Conservation (phyloP, 768 basidiomycete genomes). For the Lentinus tigrinus region DNA sequence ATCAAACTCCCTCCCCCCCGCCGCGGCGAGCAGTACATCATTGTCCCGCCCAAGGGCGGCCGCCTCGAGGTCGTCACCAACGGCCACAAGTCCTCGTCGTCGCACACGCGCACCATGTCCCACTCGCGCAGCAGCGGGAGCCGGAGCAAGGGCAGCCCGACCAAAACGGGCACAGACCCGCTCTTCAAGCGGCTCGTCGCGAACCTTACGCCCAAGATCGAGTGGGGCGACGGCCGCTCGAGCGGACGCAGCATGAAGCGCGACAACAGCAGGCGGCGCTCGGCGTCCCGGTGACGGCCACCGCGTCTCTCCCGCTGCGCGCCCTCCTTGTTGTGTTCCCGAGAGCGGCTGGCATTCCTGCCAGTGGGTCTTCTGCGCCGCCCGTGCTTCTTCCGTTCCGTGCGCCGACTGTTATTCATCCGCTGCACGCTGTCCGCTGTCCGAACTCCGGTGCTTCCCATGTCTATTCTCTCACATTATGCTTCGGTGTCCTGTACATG, state of each 20-base stretch:
- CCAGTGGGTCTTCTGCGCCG: not conserved
- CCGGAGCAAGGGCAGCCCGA: constrained; percentile 11
- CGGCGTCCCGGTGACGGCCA: constrained; percentile 19
- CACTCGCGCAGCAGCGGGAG: not conserved
- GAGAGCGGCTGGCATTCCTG: not conserved
- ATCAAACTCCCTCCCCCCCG: constrained; percentile 25
- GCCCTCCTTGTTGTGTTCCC: not conserved
- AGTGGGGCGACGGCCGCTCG: constrained; percentile 11
- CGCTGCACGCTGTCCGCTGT: too few relatives aligned
- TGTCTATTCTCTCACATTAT: constrained; percentile 2
- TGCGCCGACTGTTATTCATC: not conserved
- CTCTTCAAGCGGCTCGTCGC: constrained; percentile 25
- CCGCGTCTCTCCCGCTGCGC: not conserved
- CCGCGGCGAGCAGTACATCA: constrained; percentile 26
- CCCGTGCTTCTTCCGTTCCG: not conserved
- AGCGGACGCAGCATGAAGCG: constrained; percentile 5
- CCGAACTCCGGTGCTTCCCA: not conserved
- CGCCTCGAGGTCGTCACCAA: constrained; percentile 19
- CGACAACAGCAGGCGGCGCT: constrained; percentile 13
- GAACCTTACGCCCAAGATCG: constrained; percentile 15
- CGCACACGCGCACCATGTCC: constrained; percentile 6
- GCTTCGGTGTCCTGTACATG: not conserved
- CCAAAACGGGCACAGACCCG: constrained; percentile 14
- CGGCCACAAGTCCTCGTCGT: not conserved
- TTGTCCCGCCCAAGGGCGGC: constrained; percentile 25